Conservation (phyloP, 176 grass and related monocot species). For the Eleusine coracana region DNA sequence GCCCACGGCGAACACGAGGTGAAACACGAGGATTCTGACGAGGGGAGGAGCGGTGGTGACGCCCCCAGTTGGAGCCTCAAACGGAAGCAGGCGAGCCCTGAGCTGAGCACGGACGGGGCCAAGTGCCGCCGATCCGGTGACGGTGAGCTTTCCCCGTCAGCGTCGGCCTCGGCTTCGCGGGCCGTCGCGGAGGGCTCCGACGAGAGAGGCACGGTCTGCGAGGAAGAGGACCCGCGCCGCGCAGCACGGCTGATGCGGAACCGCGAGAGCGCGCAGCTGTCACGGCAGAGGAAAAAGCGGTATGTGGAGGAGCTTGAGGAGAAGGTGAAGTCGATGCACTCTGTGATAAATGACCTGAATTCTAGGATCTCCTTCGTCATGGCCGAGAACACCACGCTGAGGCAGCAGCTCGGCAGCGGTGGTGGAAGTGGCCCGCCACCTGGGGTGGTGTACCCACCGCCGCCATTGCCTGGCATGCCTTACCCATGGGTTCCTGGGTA, state of each 20-base stretch:
- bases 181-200: slow-evolving; percentile 40
- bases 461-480: slow-evolving; percentile 52
- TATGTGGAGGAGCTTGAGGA: slow-evolving; percentile 92
- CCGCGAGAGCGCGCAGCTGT: slow-evolving; percentile 93
- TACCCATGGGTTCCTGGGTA: slow-evolving; percentile 94
- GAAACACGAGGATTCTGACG: slow-evolving; percentile 66
- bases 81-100: slow-evolving; percentile 60
- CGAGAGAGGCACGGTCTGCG: slow-evolving; percentile 29
- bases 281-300: slow-evolving; percentile 90
- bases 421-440: slow-evolving; percentile 49
- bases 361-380: slow-evolving; percentile 77
- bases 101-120: slow-evolving; percentile 26
- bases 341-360: slow-evolving; percentile 86
- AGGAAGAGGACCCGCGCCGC: slow-evolving; percentile 64
- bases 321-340: slow-evolving; percentile 89
- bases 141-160: slow-evolving; percentile 48
- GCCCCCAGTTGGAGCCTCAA: slow-evolving; percentile 57
- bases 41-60: slow-evolving; percentile 41
- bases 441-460: slow-evolving; percentile 62
- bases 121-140: slow-evolving; percentile 65
- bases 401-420: slow-evolving; percentile 62
- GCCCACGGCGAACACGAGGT: slow-evolving; percentile 41
- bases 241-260: slow-evolving; percentile 82
- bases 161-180: slow-evolving; percentile 42
- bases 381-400: slow-evolving; percentile 70